phyloP scores from a whole-genome alignment of 257 asterid species.

The Capsicum pubescens region DNA sequence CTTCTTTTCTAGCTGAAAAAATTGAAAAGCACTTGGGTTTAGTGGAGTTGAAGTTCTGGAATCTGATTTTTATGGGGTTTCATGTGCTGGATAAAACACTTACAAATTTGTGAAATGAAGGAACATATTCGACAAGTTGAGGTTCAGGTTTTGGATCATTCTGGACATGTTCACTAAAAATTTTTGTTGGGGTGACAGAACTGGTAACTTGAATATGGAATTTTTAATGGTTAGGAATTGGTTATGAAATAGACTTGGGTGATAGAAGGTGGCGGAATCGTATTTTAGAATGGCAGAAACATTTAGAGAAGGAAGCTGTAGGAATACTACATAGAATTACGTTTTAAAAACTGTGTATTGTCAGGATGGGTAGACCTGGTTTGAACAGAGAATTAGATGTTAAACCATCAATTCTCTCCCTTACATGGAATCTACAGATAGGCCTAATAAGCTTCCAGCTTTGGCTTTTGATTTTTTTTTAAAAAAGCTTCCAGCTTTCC shows the following conservation, averaged over 20 bases:
- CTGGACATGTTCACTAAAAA: background rate
- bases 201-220: background rate
- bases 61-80: background rate
- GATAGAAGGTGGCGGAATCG: background rate
- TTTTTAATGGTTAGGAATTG: background rate
- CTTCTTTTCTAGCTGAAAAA: slow-evolving; percentile 7
- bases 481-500: background rate
- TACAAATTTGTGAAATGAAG: background rate
- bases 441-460: background rate
- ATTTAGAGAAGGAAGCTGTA: background rate
- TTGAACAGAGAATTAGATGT: slow-evolving; percentile 2
- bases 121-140: background rate
- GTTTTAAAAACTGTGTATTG: background rate
- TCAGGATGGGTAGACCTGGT: background rate
- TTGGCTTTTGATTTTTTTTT: background rate
- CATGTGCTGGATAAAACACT: background rate
- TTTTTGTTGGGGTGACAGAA: background rate
- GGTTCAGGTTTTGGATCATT: background rate
- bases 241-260: background rate
- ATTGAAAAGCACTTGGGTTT: background rate
- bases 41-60: slow-evolving; percentile 21
- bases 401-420: background rate
- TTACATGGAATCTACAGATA: slow-evolving; percentile 17
- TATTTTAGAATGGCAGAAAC: slow-evolving; percentile 18
- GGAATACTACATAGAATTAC: background rate